Evolutionary conservation across 345 rosid genomes (phyloP).

Genomic region (Xanthoceras sorbifolium): DNA sequence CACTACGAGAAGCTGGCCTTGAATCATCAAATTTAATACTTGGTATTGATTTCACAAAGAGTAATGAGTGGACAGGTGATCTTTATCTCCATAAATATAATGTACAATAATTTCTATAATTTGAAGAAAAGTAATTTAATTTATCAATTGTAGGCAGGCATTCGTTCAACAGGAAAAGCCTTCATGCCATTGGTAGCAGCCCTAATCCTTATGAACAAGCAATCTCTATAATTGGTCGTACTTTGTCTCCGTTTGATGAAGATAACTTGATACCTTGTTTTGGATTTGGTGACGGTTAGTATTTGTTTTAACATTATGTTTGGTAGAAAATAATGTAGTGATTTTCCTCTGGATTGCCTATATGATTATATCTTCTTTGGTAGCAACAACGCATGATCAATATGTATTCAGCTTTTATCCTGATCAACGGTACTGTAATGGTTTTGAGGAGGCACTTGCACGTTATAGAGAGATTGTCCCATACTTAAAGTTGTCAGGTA

Average conservation of each 20-base stretch:
- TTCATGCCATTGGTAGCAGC: constrained; percentile 63
- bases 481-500: constrained; percentile 74
- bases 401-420: constrained; percentile 79
- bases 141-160: constrained; percentile 53
- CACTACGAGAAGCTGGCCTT: constrained; percentile 74
- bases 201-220: constrained; percentile 94
- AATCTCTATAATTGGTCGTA: constrained; percentile 84
- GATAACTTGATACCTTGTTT: constrained; percentile 96
- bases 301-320: constrained; percentile 13
- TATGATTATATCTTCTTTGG: constrained; percentile 29
- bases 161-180: constrained; percentile 80
- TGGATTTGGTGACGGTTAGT: constrained; percentile 96
- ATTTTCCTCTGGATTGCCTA: constrained; percentile 10
- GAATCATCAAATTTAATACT: constrained; percentile 77
- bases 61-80: constrained; percentile 78
- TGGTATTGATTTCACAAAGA: constrained; percentile 77
- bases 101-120: background rate
- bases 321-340: background rate
- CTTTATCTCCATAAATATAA: background rate
- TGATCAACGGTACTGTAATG: constrained; percentile 58
- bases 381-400: constrained; percentile 80
- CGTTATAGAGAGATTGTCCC: constrained; percentile 86
- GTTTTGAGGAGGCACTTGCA: constrained; percentile 73
- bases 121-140: background rate
- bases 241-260: constrained; percentile 90